Evolutionary conservation across 2,329 filamentous ascomycete species (phyloP).

Genomic region (Neopestalotiopsis sp.): DNA sequence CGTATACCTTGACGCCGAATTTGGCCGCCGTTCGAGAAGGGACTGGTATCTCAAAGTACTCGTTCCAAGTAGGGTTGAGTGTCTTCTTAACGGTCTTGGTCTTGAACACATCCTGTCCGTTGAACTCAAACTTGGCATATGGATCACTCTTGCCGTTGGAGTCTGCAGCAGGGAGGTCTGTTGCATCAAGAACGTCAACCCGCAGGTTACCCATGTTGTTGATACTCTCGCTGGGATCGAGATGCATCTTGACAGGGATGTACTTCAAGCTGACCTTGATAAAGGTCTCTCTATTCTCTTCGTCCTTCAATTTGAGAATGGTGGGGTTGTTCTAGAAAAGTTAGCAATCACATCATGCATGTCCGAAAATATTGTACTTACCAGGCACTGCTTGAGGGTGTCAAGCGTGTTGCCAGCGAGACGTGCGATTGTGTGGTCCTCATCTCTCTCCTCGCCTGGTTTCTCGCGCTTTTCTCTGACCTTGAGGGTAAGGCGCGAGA

Average conservation of each 20-base stretch:
- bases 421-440: conserved; percentile 79
- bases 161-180: conserved; percentile 89
- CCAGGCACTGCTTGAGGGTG: conserved; percentile 85
- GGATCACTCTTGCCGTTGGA: conserved; percentile 97
- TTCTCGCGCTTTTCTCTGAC: conserved; percentile 81
- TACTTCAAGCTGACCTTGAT: conserved; percentile 94
- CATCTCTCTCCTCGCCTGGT: conserved; percentile 67
- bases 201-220: conserved; percentile 97
- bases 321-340: conserved; percentile 80
- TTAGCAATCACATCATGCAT: background rate
- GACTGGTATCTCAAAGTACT: conserved; percentile 86
- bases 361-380: conserved; percentile 47
- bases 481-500: conserved; percentile 89
- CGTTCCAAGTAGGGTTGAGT: conserved; percentile 92
- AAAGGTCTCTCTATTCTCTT: conserved; percentile 76
- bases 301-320: conserved; percentile 77
- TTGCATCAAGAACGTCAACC: conserved; percentile 88
- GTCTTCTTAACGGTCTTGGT: conserved; percentile 98
- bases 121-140: conserved; percentile 92
- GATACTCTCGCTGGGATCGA: conserved; percentile 95
- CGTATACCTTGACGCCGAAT: conserved; percentile 83
- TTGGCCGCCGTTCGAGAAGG: conserved; percentile 84
- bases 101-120: conserved; percentile 90
- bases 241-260: conserved; percentile 89
- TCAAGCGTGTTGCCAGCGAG: conserved; percentile 84